Conservation (phyloP, 2,329 filamentous ascomycete species). For the Phyllosticta citrichinensis region DNA sequence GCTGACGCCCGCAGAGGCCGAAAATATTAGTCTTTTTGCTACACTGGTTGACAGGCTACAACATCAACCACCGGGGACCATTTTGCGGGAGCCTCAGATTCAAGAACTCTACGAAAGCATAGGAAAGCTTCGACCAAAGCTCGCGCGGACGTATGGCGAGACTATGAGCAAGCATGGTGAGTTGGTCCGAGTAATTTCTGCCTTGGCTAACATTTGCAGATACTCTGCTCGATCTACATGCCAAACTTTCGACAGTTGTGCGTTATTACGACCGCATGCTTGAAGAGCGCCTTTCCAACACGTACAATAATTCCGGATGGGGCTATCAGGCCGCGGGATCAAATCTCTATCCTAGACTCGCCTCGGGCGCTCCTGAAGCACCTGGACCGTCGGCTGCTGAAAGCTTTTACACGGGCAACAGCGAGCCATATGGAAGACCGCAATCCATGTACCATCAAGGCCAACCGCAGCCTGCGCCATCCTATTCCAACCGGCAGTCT, state of each 20-base stretch:
- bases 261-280: conserved; percentile 98
- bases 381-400: conserved; percentile 51
- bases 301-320: conserved; percentile 60
- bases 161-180: conserved; percentile 98
- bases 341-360: conserved; percentile 61
- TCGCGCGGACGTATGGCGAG: conserved; percentile 92
- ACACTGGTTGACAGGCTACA: conserved; percentile 90
- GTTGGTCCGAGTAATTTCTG: conserved; percentile 19
- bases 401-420: conserved; percentile 69
- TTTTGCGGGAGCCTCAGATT: conserved; percentile 92
- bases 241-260: conserved; percentile 91
- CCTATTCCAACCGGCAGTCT: conserved; percentile 26
- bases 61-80: conserved; percentile 89
- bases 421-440: conserved; percentile 38
- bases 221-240: conserved; percentile 84
- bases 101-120: conserved; percentile 98
- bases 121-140: conserved; percentile 80
- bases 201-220: conserved; percentile 46
- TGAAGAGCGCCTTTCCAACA: conserved; percentile 85
- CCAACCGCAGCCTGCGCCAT: conserved; percentile 29
- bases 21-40: conserved; percentile 94
- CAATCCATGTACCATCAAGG: conserved; percentile 45
- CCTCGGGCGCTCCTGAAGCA: conserved; percentile 18
- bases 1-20: conserved; percentile 82
- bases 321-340: conserved; percentile 33